phyloP scores from a whole-genome alignment of 495 filamentous ascomycete species.

The Tuber microsphaerosporum region DNA sequence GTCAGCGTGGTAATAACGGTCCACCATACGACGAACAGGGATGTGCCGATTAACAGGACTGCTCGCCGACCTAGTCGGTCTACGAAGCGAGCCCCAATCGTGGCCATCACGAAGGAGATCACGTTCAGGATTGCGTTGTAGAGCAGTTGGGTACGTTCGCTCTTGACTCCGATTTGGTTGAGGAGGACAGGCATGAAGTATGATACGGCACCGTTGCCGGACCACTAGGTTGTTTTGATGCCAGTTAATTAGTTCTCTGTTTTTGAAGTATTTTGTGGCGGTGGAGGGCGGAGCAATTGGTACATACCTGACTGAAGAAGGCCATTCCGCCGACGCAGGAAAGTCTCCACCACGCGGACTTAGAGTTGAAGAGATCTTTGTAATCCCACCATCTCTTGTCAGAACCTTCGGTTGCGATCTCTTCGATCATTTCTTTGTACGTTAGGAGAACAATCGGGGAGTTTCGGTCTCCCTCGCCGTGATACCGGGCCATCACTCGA shows the following conservation, averaged over 20 bases:
- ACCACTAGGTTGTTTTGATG: conserved; percentile 44
- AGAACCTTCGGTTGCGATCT: conserved; percentile 53
- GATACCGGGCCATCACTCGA: conserved; percentile 54
- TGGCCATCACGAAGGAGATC: conserved; percentile 59
- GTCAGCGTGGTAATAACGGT: conserved; percentile 52
- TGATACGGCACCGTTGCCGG: conserved; percentile 54
- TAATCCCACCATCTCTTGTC: conserved; percentile 69
- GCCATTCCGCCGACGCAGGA: conserved; percentile 50
- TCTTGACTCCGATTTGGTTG: conserved; percentile 48
- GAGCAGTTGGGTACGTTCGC: conserved; percentile 47
- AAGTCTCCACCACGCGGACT: conserved; percentile 48
- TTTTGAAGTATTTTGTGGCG: neutral
- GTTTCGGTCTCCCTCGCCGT: conserved; percentile 51
- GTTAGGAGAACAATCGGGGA: conserved; percentile 53
- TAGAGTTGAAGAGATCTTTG: conserved; percentile 53
- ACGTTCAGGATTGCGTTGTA: conserved; percentile 58
- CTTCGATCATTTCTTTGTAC: conserved; percentile 56
- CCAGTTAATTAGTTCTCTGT: conserved; percentile 2
- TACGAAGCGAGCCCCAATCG: conserved; percentile 58
- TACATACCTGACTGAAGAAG: conserved; percentile 53
- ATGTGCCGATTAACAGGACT: conserved; percentile 55
- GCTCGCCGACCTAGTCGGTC: conserved; percentile 61
- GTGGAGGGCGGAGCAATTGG: neutral
- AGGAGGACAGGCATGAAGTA: conserved; percentile 55
- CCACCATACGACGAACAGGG: conserved; percentile 51